Conservation (phyloP, 192 early-diverging fungal genomes). For the Coemansia sp. region DNA sequence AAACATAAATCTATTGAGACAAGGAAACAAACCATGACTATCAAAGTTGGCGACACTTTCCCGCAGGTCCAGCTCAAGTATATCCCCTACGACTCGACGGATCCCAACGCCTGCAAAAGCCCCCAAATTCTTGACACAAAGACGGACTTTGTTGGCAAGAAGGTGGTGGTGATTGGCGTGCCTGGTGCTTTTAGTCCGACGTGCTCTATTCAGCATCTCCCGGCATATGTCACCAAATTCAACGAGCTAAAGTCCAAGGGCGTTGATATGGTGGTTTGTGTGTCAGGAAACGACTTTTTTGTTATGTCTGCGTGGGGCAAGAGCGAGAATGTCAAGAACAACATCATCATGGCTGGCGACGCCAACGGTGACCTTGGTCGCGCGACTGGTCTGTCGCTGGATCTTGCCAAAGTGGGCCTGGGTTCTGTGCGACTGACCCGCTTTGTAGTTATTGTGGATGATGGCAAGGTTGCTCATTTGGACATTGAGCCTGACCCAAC, state of each 20-base stretch:
- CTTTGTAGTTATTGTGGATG: constrained; percentile 66
- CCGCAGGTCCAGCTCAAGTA: constrained; percentile 61
- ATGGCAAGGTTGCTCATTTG: constrained; percentile 67
- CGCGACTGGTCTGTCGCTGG: constrained; percentile 65
- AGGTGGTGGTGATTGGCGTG: constrained; percentile 38
- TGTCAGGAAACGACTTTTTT: constrained; percentile 54
- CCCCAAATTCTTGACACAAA: constrained; percentile 44
- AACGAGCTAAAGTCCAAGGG: constrained; percentile 40
- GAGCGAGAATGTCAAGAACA: constrained; percentile 29
- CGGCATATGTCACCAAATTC: constrained; percentile 23
- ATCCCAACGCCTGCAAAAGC: constrained; percentile 48
- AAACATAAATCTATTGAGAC: background rate
- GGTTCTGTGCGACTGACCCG: constrained; percentile 65
- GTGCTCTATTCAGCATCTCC: constrained; percentile 41
- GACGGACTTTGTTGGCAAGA: constrained; percentile 48
- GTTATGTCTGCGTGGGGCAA: constrained; percentile 59
- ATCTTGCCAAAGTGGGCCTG: constrained; percentile 60
- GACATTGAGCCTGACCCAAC: constrained; percentile 58
- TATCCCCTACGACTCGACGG: constrained; percentile 40
- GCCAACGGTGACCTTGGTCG: constrained; percentile 66
- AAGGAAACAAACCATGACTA: constrained; percentile 15
- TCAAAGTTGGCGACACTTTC: constrained; percentile 56
- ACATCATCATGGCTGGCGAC: constrained; percentile 68
- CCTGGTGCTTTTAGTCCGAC: constrained; percentile 45
- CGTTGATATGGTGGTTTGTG: constrained; percentile 44